Evolutionary conservation across 805 yeast genomes (phyloP), one percentile per base, ranked within the genome.

Genomic region (Ogataea zsoltii): DNA sequence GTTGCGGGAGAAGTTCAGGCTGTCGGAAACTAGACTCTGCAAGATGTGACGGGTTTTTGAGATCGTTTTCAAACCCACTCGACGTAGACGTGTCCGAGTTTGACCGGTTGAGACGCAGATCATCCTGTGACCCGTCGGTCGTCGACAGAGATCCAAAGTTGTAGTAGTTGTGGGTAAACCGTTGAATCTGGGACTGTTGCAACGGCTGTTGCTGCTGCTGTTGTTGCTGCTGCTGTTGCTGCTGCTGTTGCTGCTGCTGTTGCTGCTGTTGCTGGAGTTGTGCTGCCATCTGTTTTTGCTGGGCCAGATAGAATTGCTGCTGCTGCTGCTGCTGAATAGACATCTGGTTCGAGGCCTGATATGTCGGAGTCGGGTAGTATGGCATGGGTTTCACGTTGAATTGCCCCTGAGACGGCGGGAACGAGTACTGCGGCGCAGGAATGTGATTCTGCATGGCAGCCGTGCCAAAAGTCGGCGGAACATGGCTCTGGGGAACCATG

Each of bases 81-180:
- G 63, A 58, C 3, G 58, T 55, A 7, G 64, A 60, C 3, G 65
- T 61, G 34, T 61, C 65, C 3, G 63, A 58, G 36, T 54, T 56
- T 2, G 57, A 45, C 42, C 63, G 50, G 42, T 56, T 51, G 15
- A 53, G 41, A 11, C 49, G 57, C 28, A 55, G 32, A 15, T 60
- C 66, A 42, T 60, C 62, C 23, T 57, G 63, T 5, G 64, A 58
- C n/a, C 64, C 60, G 41, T 56, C 61, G 2, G 56, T 52, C 7
- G 62, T 55, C 3, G 65, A 60, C 11, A 57, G 25, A 2, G 62
- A 55, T 2, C 63, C 61, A 44, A 47, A 54, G 25, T 54, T 54
- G 55, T 45, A 56, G 57, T 42, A 56, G 47, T 46, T 42, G 39
- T 51, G 61, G 10, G 47, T 25, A 25, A 50, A 48, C 47, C 49